Evolutionary conservation across 768 basidiomycete species (phyloP), one percentile per base, ranked within the genome.

Genomic region (Rickenella mellea): DNA sequence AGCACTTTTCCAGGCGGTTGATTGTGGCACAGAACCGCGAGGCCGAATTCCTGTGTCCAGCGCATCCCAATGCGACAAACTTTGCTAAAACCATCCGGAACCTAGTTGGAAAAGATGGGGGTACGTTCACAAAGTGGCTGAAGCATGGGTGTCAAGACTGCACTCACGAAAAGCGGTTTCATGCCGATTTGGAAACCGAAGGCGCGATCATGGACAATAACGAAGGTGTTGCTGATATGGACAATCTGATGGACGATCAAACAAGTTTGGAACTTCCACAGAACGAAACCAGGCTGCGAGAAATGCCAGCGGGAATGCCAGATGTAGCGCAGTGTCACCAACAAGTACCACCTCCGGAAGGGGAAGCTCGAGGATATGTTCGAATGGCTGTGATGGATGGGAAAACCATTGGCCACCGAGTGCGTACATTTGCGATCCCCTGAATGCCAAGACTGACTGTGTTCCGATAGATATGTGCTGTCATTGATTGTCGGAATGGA

Each of bases 321-420:
- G n/a, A n/a, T n/a, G n/a, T n/a, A n/a, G n/a, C n/a, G n/a, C n/a
- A n/a, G 11, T 27, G 30, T 37, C 8, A 40, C 14, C 39, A 25
- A 25, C 40, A 12, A 11, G 24, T 17, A 30, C 30, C 5, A 26
- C 39, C n/a, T n/a, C n/a, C n/a, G n/a, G n/a, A n/a, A 12, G 51
- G 42, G 17, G 45, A 37, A 17, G 47, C 46, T 21, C 42, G 52
- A 26, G 54, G 51, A 8, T 51, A 55, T 40, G 51, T 59, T 14
- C 50, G 58, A 0, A 39, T 58, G 43, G 60, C 58, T n/a, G 58
- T 61, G 0, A 61, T 63, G 58, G 61, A 63, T 53, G 60, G 61
- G 5, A 63, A 60, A 25, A 51, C 27, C 0, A 44, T 57, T 8
- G 44, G 44, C 7, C 61, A 63, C 43, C 37, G 43, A 15, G 57